Percentiles rank a stretch among this genome's conserved stretches.
Conservation (phyloP, 805 yeast species). For the Pichia rugopelliculosa region DNA sequence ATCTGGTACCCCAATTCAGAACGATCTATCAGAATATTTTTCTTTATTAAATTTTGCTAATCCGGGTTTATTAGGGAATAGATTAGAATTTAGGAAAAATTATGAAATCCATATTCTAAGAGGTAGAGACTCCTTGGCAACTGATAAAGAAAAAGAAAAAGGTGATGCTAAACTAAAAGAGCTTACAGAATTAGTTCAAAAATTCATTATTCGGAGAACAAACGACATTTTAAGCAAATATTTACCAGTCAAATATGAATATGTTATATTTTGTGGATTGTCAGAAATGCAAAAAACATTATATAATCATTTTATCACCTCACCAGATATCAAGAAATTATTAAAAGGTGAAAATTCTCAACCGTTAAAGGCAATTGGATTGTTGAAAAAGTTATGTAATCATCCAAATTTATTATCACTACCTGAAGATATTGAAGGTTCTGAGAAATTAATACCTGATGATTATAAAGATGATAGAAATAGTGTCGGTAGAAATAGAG, state of each 20-base stretch:
- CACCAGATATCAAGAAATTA: slow-evolving; percentile 66
- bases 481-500: slow-evolving; percentile 51
- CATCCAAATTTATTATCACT: slow-evolving; percentile 83
- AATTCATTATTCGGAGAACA: slow-evolving; percentile 88
- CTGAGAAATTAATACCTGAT: slow-evolving; percentile 59
- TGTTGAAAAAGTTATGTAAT: slow-evolving; percentile 83
- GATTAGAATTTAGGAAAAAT: slow-evolving; percentile 75
- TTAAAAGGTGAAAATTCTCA: slow-evolving; percentile 67
- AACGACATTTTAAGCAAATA: slow-evolving; percentile 92
- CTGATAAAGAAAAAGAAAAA: slow-evolving; percentile 61
- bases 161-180: slow-evolving; percentile 68
- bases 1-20: slow-evolving; percentile 96
- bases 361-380: slow-evolving; percentile 83
- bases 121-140: slow-evolving; percentile 86
- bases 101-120: slow-evolving; percentile 73
- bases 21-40: slow-evolving; percentile 89
- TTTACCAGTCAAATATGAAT: slow-evolving; percentile 92
- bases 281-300: slow-evolving; percentile 68
- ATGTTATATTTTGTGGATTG: slow-evolving; percentile 85
- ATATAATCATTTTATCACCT: slow-evolving; percentile 67
- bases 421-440: slow-evolving; percentile 71
- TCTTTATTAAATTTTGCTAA: slow-evolving; percentile 87
- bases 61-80: slow-evolving; percentile 85
- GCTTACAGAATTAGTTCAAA: slow-evolving; percentile 69
- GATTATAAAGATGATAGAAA: slow-evolving; percentile 50